Conservation (phyloP, 306 rosid genomes). For the Parietaria judaica region DNA sequence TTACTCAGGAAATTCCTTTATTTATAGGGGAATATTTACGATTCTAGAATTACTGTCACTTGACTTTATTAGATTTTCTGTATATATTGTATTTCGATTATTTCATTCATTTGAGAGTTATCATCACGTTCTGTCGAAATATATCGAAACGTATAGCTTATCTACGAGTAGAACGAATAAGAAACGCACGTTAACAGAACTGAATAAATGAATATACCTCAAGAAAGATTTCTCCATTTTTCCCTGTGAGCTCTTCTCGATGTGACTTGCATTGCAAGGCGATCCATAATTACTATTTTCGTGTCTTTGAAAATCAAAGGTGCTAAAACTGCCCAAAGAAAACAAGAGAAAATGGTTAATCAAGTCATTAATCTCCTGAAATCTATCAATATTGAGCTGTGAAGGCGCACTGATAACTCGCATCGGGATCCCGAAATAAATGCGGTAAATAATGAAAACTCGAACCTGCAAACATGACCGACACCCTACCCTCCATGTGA, state of each 20-base stretch:
- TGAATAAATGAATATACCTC: slow-evolving; percentile 40
- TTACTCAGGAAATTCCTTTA: no score
- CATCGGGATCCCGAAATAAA: slow-evolving; percentile 2
- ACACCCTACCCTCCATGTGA: slow-evolving; percentile 89
- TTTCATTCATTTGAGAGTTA: no score
- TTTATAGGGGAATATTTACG: no score
- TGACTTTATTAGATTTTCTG: no score
- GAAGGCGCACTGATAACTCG: neutral
- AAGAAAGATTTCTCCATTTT: slow-evolving; percentile 95
- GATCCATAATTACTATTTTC: slow-evolving; percentile 79
- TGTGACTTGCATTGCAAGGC: slow-evolving; percentile 41
- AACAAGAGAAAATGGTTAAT: slow-evolving; percentile 6
- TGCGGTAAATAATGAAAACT: slow-evolving; percentile 1
- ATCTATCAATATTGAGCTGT: neutral
- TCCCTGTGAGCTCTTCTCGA: slow-evolving; percentile 84
- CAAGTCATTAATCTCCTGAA: neutral
- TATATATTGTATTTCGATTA: no score
- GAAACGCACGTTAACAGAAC: no score
- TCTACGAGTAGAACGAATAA: no score
- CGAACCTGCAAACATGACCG: slow-evolving; percentile 96
- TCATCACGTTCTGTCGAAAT: no score
- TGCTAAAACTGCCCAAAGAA: slow-evolving; percentile 47
- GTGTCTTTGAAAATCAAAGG: slow-evolving; percentile 70
- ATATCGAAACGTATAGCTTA: neutral
- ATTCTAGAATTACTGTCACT: no score